Evolutionary conservation across 75 land plant species (phyloP), one percentile per base, ranked within the genome.

Genomic region (Picea sitchensis): DNA sequence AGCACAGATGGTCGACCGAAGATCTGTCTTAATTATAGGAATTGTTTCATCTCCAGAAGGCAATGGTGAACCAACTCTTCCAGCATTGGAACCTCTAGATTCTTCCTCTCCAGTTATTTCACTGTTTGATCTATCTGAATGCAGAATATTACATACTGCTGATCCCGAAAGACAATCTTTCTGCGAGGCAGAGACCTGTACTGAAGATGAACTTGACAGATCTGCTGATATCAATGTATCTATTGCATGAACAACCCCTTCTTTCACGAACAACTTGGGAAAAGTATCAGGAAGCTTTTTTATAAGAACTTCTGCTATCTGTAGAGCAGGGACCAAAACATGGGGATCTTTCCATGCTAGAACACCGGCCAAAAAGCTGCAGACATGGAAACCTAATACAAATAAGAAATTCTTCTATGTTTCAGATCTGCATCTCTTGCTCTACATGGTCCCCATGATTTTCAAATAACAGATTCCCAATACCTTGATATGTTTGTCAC

Each of bases 191-290:
- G 6, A 71, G n/a, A 47, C 74, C 54, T 71, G 54, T 71, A 47
- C 74, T 18, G 74, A 44, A 44, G 44, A 11, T 71, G 74, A 44
- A 23, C 47, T 47, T 44, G 56, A 44, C 74, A 11, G 7, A 13
- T 82, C 88, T 32, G 82, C 79, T 14, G 71, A 58, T 17, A 86
- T 54, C 30, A 92, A 89, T 3, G 84, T 80, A 63, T 87, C 88
- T 60, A 94, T 69, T 14, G 92, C 82, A 84, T 87, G 86, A 59
- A 92, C 65, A 44, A 94, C 90, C 68, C 96, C 96, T 71, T 94
- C 96, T 78, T 89, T 92, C 15, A 88, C 57, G 65, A 94, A 92
- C 51, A 88, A 79, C 38, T 84, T 82, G 44, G 69, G 32, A 76
- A 84, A 88, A 71, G 63, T 60, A 67, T 82, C 81, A 73, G 92